Percentiles rank a stretch among this genome's conserved stretches.
phyloP scores from a whole-genome alignment of 176 grass and related monocot genomes.

The Miscanthus lutarioriparius region DNA sequence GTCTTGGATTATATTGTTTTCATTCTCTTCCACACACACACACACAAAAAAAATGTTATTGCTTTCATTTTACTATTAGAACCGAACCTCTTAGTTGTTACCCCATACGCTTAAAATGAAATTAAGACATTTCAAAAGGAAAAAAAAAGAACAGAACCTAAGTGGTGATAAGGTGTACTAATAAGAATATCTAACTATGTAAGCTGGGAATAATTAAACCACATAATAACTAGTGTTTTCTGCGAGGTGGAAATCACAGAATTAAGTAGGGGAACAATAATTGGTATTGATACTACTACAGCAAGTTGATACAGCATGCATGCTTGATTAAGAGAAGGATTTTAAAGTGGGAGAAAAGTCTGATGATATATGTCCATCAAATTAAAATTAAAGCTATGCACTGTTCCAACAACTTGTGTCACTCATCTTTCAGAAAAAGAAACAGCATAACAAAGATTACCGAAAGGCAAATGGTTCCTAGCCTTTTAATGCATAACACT shows the following conservation, averaged over 20 bases:
- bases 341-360: slow-evolving; percentile 2
- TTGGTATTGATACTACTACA: neutral
- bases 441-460: slow-evolving; percentile 44
- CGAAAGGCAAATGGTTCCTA: slow-evolving; percentile 39
- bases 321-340: slow-evolving; percentile 17
- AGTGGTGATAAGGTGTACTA: neutral
- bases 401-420: slow-evolving; percentile 53
- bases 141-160: neutral
- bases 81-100: neutral
- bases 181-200: neutral
- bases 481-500: slow-evolving; percentile 10
- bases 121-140: neutral
- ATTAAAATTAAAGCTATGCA: slow-evolving; percentile 33
- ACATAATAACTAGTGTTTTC: neutral
- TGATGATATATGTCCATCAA: slow-evolving; percentile 47
- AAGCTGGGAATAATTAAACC: neutral
- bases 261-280: slow-evolving; percentile 6
- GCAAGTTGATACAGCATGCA: neutral
- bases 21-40: neutral
- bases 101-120: neutral
- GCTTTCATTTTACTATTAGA: neutral
- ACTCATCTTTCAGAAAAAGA: slow-evolving; percentile 47
- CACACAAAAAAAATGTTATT: neutral
- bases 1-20: neutral
- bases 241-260: neutral